Evolutionary conservation across 306 rosid species (phyloP).

Genomic region (Adenanthera pavonina): DNA sequence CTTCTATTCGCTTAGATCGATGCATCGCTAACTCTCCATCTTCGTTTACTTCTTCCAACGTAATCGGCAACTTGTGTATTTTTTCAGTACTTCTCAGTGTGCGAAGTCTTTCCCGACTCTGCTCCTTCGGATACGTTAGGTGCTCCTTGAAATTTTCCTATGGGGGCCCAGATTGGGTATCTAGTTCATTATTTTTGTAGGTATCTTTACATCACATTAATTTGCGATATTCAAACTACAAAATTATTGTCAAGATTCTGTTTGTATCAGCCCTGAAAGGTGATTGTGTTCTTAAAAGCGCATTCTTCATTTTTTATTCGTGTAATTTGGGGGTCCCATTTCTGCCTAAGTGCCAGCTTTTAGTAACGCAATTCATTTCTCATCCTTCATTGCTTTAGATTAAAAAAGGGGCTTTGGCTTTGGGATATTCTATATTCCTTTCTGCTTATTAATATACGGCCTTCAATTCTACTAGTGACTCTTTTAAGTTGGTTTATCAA

Average conservation of each 20-base stretch:
- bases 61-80: neutral
- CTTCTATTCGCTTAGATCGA: neutral
- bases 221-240: conserved; percentile 24
- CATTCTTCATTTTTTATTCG: conserved; percentile 24
- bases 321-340: conserved; percentile 68
- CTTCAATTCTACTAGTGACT: neutral
- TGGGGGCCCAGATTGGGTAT: conserved; percentile 34
- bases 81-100: conserved; percentile 18
- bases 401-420: conserved; percentile 25
- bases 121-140: conserved; percentile 22
- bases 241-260: conserved; percentile 23
- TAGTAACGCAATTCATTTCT: conserved; percentile 42
- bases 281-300: conserved; percentile 42
- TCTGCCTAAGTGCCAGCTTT: conserved; percentile 45
- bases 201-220: conserved; percentile 5
- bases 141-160: conserved; percentile 16
- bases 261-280: conserved; percentile 39
- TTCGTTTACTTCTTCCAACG: neutral
- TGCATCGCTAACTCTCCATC: conserved; percentile 7
- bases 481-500: conserved; percentile 28
- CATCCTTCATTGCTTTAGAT: conserved; percentile 13
- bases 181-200: conserved; percentile 18
- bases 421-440: conserved; percentile 20
- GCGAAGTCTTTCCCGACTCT: conserved; percentile 4
- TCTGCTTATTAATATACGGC: conserved; percentile 1